Base-by-base conservation (phyloP, 495 filamentous ascomycete genomes). In the Endocarpon pusillum region DNA sequence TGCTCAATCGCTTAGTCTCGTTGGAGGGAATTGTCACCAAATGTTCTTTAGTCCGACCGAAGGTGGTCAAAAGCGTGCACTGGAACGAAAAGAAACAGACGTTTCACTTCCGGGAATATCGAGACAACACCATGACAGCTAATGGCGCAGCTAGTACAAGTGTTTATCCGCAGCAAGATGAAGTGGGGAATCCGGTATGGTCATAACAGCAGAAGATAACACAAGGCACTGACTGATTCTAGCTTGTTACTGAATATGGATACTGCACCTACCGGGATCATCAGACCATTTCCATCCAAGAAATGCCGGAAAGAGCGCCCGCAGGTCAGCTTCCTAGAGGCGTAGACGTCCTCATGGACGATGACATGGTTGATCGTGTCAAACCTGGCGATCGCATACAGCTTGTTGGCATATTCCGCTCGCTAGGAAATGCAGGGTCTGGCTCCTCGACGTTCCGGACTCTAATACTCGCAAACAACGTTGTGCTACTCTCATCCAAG, bases 11-110 rank as follows among this genome's bases (percentile, higher is more conserved):
- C 42, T 94, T 94, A 81, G 77, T 99, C 12, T 94, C 86, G 2
- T 71, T 99, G 41, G 89, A 99, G 55, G 89, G 89, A 21, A 99
- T 99, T 53, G 89, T 96, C 19, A 96, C 89, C 15, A 81, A 87
- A 58, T 91, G 82, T 52, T 94, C 84, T 10, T 64, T 99, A 27
- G 91, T 99, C 29, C 72, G 89, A 33, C 89, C 89, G 19, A 99
- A 99, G 55, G 73, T 99, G 10, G 80, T 94, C 17, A 92, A 94
- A 56, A 96, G 91, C 55, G 87, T 99, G 28, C 89, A 99, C 48
- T 96, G 80, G 49, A 85, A 75, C 46, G 89, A 94, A 54, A 69
- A 57, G 45, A 82, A 82, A 52, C 67, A 78, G 31, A 77, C 75
- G 15, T 99, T 91, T 40, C 68, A 81, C 34, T 77, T 75, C 42